phyloP scores from a whole-genome alignment of 192 early-diverging fungal species.

The Endogone sp. region DNA sequence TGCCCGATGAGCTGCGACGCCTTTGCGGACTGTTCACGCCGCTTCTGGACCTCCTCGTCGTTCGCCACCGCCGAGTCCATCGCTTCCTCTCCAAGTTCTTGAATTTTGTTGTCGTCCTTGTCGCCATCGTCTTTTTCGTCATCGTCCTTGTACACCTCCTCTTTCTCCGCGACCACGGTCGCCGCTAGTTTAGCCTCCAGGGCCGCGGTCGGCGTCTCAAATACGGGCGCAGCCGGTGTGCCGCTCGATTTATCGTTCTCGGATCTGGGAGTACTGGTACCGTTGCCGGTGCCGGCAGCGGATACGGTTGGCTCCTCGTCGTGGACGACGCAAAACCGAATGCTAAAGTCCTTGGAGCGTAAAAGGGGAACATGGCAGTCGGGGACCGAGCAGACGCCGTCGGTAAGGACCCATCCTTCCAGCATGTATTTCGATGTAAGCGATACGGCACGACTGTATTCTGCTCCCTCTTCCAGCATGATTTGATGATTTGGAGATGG shows the following conservation, averaged over 20 bases:
- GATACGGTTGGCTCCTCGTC: constrained; percentile 15
- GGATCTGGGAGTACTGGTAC: not conserved
- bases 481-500: too few species aligned
- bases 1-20: constrained; percentile 51
- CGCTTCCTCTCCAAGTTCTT: not conserved
- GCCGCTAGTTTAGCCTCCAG: not conserved
- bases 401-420: constrained; percentile 36
- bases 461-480: too few species aligned
- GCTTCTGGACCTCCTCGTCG: not conserved
- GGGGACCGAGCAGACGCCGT: constrained; percentile 17
- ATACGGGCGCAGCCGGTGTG: not conserved
- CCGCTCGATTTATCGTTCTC: not conserved
- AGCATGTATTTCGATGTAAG: constrained; percentile 20
- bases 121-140: not conserved
- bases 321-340: constrained; percentile 29
- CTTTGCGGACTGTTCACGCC: constrained; percentile 41
- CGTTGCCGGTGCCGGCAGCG: not conserved
- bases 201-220: not conserved
- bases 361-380: constrained; percentile 24
- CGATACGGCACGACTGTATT: constrained; percentile 1
- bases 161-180: not conserved
- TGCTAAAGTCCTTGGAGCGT: constrained; percentile 21
- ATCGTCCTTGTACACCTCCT: not conserved
- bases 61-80: constrained; percentile 5
- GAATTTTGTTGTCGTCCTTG: not conserved